Base-by-base conservation (phyloP, 2,329 filamentous ascomycete species). In the Ceratocystis ficicola region DNA sequence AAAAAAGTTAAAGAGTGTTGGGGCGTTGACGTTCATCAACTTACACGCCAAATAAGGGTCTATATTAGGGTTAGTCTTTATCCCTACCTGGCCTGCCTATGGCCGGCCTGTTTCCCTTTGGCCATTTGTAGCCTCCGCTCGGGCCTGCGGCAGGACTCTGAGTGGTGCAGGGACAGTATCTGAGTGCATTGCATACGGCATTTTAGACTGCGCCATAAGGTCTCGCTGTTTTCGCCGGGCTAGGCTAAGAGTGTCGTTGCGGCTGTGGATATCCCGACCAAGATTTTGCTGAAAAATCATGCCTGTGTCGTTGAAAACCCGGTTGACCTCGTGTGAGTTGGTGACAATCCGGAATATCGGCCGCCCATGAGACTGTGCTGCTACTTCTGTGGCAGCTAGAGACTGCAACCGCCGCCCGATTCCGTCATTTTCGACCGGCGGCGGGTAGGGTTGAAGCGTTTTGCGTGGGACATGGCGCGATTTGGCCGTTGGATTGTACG, bases 401-500 rank as follows among this genome's bases (percentile, higher is more conserved):
- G 48, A 41, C 17, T 28, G 46, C 5, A 41, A 52, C 5, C 46
- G 62, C 10, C 30, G 12, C 17, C 62, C 62, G 1, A 28, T 30
- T 5, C 30, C 22, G 6, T 32, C 62, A 22, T 48, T 12, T 6
- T 20, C 32, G 10, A 12, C 36, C 10, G 36, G 36, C 2, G 63
- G 55, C 5, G 63, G 44, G 15, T 67, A 65, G n/a, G 57, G 55
- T 10, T 62, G 62, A 7, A 59, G 59, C 44, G 22, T 30, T 17
- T 41, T 55, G 1, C 44, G 48, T 5, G 50, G 62, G 0, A 41
- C 41, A 20, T 22, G 46, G 6, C 55, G 62, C 5, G 20, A 25
- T n/a, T 57, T 55, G 2, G 61, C 55, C 8, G 46, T 63, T 8
- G 66, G 66, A 5, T 67, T 67, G 46, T 65, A 65, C 15, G 66